Conservation (phyloP, 2,329 filamentous ascomycete genomes). For the Pseudopyricularia cyperi region DNA sequence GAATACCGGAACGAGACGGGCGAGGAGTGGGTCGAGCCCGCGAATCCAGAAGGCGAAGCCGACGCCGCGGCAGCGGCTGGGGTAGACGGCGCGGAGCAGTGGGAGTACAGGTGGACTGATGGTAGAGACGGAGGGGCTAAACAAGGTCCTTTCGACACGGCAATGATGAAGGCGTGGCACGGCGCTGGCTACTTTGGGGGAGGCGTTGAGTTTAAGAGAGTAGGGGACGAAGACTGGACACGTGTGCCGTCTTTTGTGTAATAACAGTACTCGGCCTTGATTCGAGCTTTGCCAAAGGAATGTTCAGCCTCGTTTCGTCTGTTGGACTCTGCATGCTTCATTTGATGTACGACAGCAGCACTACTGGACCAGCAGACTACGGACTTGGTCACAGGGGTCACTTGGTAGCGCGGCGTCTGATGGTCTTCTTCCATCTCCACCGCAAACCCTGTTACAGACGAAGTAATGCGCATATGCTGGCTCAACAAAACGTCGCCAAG, state of each 20-base stretch:
- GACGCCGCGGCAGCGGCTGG: constrained; percentile 6
- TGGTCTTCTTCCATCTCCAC: no score
- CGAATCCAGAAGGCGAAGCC: not conserved
- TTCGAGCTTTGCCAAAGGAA: not conserved
- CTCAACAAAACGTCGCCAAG: no score
- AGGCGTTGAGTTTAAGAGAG: constrained; percentile 65
- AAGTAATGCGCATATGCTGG: no score
- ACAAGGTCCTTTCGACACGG: constrained; percentile 77
- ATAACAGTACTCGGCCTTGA: not conserved
- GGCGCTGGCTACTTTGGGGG: constrained; percentile 87
- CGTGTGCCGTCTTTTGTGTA: constrained; percentile 21
- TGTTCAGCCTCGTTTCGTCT: not conserved
- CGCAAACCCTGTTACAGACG: no score
- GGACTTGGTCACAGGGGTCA: no score
- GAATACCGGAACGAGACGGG: constrained; percentile 78
- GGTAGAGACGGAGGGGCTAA: constrained; percentile 64
- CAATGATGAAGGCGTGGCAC: constrained; percentile 83
- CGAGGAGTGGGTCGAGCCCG: constrained; percentile 58
- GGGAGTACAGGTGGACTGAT: constrained; percentile 91
- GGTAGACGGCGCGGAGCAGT: constrained; percentile 25
- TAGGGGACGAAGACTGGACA: constrained; percentile 42
- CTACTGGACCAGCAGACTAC: no score
- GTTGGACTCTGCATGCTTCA: no score
- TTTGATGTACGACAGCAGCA: no score
- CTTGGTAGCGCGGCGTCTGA: no score